These are phyloP conservation scores for Lecanosticta acicola DNA, from an alignment of 2,329 filamentous ascomycete genomes.

Conservation along the genomic window DNA sequence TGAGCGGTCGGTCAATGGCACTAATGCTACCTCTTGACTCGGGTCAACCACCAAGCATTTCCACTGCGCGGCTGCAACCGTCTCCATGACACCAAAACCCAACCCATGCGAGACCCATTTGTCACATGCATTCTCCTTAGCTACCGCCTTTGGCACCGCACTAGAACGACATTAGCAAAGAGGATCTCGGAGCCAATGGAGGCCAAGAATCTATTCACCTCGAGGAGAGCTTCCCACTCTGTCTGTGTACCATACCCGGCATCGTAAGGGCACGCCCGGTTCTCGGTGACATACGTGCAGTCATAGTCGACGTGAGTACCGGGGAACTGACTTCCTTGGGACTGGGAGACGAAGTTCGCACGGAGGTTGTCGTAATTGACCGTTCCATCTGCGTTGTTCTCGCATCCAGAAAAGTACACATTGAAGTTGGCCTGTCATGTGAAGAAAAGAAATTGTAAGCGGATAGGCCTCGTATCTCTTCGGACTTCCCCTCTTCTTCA, in stretches of 20 bases:
- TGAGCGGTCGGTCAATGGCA: no score
- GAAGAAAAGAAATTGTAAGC: no score
- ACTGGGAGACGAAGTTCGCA: background rate
- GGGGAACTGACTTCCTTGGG: background rate
- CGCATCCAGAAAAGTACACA: slow-evolving; percentile 6
- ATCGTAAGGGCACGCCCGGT: background rate
- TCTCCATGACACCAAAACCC: no score
- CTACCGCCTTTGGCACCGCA: background rate
- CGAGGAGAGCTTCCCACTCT: background rate
- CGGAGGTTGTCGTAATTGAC: slow-evolving; percentile 1
- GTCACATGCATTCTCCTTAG: no score
- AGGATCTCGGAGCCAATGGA: no score
- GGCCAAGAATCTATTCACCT: background rate
- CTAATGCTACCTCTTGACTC: no score
- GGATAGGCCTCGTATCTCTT: no score
- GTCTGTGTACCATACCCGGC: background rate
- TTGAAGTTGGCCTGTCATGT: slow-evolving; percentile 11
- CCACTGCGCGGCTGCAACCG: no score
- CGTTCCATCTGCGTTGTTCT: background rate
- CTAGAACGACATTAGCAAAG: background rate
- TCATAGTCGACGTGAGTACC: background rate
- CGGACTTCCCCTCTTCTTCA: no score
- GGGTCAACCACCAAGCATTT: no score
- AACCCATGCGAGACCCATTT: no score
- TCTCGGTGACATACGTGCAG: background rate